phyloP scores from a whole-genome alignment of 805 yeast genomes.

The Yamadazyma takamatsuzukensis region DNA sequence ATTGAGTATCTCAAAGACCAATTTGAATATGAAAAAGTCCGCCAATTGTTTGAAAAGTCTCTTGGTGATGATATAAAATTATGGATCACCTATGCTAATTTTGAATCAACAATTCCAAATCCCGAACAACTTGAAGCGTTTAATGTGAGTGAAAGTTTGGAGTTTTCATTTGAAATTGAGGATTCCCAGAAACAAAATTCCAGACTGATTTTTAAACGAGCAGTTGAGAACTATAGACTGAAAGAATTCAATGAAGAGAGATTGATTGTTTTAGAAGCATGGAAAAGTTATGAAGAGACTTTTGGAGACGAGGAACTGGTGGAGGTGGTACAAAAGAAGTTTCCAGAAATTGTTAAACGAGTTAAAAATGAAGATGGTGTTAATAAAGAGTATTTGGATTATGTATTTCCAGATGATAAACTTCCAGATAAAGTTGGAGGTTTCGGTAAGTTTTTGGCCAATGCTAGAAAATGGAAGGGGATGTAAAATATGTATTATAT shows the following conservation, averaged over 20 bases:
- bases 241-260: constrained; percentile 36
- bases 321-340: constrained; percentile 35
- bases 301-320: constrained; percentile 51
- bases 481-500: too few relatives aligned
- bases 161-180: constrained; percentile 48
- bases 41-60: constrained; percentile 42
- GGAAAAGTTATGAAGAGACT: constrained; percentile 57
- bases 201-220: constrained; percentile 55
- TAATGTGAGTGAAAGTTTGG: constrained; percentile 42
- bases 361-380: constrained; percentile 42
- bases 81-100: constrained; percentile 69
- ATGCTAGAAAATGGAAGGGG: constrained; percentile 42
- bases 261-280: constrained; percentile 53
- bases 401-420: constrained; percentile 65
- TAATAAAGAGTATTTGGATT: constrained; percentile 55
- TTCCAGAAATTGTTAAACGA: constrained; percentile 54
- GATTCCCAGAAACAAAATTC: constrained; percentile 50
- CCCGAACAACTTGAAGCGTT: constrained; percentile 44
- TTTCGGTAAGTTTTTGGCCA: constrained; percentile 36
- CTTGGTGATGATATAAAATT: constrained; percentile 26
- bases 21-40: constrained; percentile 52
- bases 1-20: constrained; percentile 63
- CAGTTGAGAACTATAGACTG: constrained; percentile 42
- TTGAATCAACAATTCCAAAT: constrained; percentile 66
- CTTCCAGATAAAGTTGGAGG: too few relatives aligned